Conservation (phyloP, 225 moss, liverwort and hornwort species). For the Sphagnum contortum region DNA sequence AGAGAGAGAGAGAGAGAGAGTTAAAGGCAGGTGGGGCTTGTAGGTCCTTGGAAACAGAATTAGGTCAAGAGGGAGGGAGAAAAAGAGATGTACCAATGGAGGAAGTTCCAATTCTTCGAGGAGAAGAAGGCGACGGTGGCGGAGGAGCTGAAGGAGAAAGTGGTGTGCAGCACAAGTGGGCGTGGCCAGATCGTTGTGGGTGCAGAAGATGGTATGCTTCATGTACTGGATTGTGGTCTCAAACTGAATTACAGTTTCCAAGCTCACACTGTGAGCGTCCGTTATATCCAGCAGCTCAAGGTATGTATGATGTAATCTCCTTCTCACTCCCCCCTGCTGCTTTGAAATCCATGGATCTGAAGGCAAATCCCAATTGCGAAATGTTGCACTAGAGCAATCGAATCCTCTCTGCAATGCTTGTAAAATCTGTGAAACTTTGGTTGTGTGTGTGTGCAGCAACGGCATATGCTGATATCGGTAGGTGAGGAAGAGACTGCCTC, state of each 20-base stretch:
- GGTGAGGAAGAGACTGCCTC: conserved; percentile 85
- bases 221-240: conserved; percentile 82
- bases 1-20: no score
- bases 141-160: conserved; percentile 88
- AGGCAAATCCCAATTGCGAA: no score
- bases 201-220: conserved; percentile 73
- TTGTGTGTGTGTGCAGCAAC: conserved; percentile 46
- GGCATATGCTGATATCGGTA: conserved; percentile 76
- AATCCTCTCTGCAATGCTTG: no score
- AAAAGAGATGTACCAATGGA: conserved; percentile 84
- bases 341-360: neutral
- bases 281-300: conserved; percentile 89
- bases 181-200: conserved; percentile 87
- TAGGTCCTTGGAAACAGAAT: no score
- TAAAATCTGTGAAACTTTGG: no score
- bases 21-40: no score
- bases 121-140: conserved; percentile 69
- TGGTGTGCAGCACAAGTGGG: conserved; percentile 94
- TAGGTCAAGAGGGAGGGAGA: neutral
- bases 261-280: conserved; percentile 63
- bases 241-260: conserved; percentile 95
- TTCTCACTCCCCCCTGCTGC: neutral
- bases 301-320: conserved; percentile 12
- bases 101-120: conserved; percentile 92
- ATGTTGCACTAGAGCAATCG: no score